phyloP scores from a whole-genome alignment of 495 filamentous ascomycete genomes.

The Penicillium subrubescens region DNA sequence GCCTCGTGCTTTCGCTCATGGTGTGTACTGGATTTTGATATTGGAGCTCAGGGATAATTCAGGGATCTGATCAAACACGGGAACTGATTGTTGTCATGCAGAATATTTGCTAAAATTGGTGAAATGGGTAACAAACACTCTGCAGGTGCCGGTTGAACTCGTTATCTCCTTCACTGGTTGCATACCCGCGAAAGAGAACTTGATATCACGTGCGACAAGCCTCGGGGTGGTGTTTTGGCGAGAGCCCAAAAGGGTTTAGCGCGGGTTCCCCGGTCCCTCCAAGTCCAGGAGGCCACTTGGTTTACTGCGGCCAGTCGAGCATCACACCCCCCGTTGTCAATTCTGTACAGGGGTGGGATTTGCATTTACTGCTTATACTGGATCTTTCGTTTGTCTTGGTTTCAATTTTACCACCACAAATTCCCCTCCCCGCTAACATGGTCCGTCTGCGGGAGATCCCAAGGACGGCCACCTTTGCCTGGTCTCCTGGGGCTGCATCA shows the following conservation, averaged over 20 bases:
- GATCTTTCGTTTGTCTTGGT: conserved; percentile 20
- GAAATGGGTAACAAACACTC: neutral
- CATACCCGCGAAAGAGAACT: conserved; percentile 17
- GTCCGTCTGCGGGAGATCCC: conserved; percentile 93
- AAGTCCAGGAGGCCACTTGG: conserved; percentile 52
- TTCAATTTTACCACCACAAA: conserved; percentile 26
- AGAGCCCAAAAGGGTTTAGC: conserved; percentile 39
- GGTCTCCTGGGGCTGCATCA: conserved; percentile 75
- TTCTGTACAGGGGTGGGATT: conserved; percentile 32
- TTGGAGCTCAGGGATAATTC: neutral
- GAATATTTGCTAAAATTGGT: neutral
- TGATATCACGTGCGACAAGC: conserved; percentile 47
- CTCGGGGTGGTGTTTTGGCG: conserved; percentile 43
- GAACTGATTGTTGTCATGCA: neutral
- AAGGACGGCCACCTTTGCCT: conserved; percentile 94
- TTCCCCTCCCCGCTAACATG: conserved; percentile 61
- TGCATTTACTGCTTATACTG: conserved; percentile 21
- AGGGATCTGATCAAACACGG: neutral
- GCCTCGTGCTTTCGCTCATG: conserved; percentile 80
- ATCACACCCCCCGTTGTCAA: conserved; percentile 29
- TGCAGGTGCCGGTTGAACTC: conserved; percentile 2
- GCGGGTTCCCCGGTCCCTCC: conserved; percentile 38
- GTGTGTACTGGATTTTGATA: conserved; percentile 21
- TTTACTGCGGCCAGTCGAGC: conserved; percentile 32
- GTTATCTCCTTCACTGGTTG: conserved; percentile 1